A percentile compares a stretch with the other conserved stretches of the same genome.
Evolutionary conservation across 257 asterid species (phyloP).

Genomic region (Nicotiana otophora): DNA sequence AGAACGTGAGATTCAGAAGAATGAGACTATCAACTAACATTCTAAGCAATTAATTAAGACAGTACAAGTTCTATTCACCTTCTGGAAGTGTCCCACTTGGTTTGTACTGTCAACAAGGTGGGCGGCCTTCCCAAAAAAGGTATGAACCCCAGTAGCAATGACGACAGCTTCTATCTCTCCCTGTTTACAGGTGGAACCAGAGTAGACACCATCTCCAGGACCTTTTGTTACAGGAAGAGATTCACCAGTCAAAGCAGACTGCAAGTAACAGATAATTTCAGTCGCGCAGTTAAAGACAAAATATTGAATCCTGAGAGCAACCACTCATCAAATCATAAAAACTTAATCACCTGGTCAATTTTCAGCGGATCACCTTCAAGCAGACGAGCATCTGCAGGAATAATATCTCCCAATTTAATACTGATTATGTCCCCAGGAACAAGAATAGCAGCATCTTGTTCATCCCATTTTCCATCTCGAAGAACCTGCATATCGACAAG

Average conservation of each 20-base stretch:
- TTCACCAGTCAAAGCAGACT: slow-evolving; percentile 98
- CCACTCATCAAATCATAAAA: slow-evolving; percentile 12
- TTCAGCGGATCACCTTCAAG: slow-evolving; percentile 93
- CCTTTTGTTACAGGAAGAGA: slow-evolving; percentile 97
- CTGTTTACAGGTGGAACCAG: slow-evolving; percentile 98
- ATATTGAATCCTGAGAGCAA: neutral
- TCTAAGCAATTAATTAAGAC: neutral
- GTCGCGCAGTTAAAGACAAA: neutral
- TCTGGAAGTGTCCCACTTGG: slow-evolving; percentile 97
- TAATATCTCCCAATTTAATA: slow-evolving; percentile 84
- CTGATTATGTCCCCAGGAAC: slow-evolving; percentile 93
- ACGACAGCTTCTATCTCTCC: slow-evolving; percentile 91
- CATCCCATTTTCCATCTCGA: slow-evolving; percentile 93
- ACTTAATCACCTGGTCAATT: slow-evolving; percentile 71
- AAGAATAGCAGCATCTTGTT: slow-evolving; percentile 74
- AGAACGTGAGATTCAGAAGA: slow-evolving; percentile 3
- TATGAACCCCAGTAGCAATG: slow-evolving; percentile 95
- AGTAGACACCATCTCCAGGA: slow-evolving; percentile 92
- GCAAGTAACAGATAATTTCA: slow-evolving; percentile 23
- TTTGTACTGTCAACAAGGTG: slow-evolving; percentile 93
- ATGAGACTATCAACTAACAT: neutral
- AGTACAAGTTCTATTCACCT: slow-evolving; percentile 37
- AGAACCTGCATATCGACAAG: slow-evolving; percentile 47
- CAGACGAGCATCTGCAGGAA: slow-evolving; percentile 94
- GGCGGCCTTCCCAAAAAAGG: slow-evolving; percentile 96